Evolutionary conservation across 140 eudicot genomes (phyloP), one percentile per base, ranked within the genome.

Genomic region (Bidens hawaiensis): DNA sequence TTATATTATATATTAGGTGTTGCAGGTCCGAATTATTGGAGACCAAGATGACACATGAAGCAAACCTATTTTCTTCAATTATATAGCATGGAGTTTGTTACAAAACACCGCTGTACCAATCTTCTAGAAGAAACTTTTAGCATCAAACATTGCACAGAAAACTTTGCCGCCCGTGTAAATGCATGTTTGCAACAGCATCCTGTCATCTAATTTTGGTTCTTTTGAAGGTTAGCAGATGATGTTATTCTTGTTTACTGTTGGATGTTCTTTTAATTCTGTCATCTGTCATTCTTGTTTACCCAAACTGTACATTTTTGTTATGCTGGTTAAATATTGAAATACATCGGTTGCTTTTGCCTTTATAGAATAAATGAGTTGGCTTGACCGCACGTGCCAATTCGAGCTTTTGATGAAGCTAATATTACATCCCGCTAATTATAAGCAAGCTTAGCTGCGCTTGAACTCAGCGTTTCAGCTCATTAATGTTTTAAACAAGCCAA

Each of bases 21-120:
- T 86, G 70, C 82, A 90, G 97, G 83, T 70, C 94, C 90, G 16
- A 79, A 78, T 70, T 90, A 19, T 61, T 90, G 97, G 97, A 75
- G 84, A 45, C 96, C 97, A 63, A 74, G 97, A 77, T 90, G 88
- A 89, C 79, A 36, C 55, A 75, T 38, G 51, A 60, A 48, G 43
- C 19, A 13, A 25, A 17, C 43, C 12, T 26, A 41, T 43, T 63
- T 61, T 23, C 23, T 46, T 56, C 67, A 58, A 60, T 40, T 43
- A n/a, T n/a, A n/a, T n/a, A n/a, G n/a, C 48, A 19, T 4, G 7
- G 43, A 10, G 58, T 22, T 64, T 56, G 63, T 38, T 62, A 41
- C 26, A 22, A 40, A 62, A n/a, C 26, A 64, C 57, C 64, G 31
- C 25, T 65, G 78, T 65, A 57, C 52, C 52, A 48, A 64, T 52